Conservation (phyloP, 2,329 filamentous ascomycete genomes). For the Arthrobotrys entomopaga region DNA sequence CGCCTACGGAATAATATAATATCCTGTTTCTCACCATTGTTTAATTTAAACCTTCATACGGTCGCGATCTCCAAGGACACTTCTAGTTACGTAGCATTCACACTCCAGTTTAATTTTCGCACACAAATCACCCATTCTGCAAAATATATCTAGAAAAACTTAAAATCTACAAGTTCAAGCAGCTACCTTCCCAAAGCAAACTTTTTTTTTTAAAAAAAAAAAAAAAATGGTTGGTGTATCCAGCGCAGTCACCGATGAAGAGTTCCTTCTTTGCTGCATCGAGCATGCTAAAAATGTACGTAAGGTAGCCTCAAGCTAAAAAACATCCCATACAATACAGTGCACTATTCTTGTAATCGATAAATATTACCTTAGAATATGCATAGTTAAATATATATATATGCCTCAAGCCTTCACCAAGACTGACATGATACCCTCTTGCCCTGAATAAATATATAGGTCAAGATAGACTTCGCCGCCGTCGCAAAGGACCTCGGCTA, state of each 20-base stretch:
- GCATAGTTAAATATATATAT: too few species aligned
- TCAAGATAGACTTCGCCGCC: conserved; percentile 28
- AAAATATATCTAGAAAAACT: too few species aligned
- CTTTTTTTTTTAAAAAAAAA: neutral
- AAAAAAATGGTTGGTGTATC: conserved; percentile 13
- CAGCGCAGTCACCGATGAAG: conserved; percentile 9
- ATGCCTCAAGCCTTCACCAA: too few species aligned
- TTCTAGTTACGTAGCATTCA: too few species aligned
- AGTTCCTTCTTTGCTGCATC: conserved; percentile 38
- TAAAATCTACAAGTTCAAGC: neutral
- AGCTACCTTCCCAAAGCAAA: neutral
- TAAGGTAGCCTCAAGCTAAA: neutral
- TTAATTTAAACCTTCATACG: too few species aligned
- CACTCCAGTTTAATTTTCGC: too few species aligned
- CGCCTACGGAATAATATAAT: too few species aligned
- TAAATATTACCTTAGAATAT: neutral
- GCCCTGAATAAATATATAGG: conserved; percentile 4
- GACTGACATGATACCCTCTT: too few species aligned
- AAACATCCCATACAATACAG: neutral
- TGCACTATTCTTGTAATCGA: too few species aligned
- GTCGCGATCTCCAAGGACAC: too few species aligned
- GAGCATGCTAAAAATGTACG: conserved; percentile 28
- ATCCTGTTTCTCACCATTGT: too few species aligned
- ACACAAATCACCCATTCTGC: too few species aligned
- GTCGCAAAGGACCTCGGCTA: conserved; percentile 47